Conservation (phyloP, 2,329 filamentous ascomycete species). For the Chaetomium strumarium region DNA sequence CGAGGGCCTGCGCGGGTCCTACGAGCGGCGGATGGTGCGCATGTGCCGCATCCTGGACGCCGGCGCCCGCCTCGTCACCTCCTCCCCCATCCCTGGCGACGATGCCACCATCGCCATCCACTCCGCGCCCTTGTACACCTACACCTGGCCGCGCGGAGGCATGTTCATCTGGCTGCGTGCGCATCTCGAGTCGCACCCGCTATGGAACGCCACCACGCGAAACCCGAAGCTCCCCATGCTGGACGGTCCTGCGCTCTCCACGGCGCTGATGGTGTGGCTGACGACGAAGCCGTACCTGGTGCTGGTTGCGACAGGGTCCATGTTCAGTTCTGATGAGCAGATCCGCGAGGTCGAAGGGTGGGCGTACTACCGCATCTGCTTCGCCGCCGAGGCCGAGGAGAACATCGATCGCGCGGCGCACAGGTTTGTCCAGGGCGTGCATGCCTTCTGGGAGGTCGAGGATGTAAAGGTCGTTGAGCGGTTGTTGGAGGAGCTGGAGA, state of each 20-base stretch:
- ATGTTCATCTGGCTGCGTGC: slow-evolving; percentile 88
- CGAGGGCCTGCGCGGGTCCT: slow-evolving; percentile 72
- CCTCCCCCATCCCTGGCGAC: slow-evolving; percentile 40
- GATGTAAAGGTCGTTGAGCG: slow-evolving; percentile 59
- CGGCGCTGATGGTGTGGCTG: slow-evolving; percentile 65
- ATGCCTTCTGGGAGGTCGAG: slow-evolving; percentile 73
- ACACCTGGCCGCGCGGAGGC: slow-evolving; percentile 74
- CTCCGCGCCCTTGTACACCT: slow-evolving; percentile 71
- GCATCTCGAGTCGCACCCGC: slow-evolving; percentile 66
- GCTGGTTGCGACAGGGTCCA: slow-evolving; percentile 62
- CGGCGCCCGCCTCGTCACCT: slow-evolving; percentile 59
- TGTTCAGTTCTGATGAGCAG: slow-evolving; percentile 64
- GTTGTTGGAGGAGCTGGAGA: slow-evolving; percentile 37
- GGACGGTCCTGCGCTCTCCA: slow-evolving; percentile 49
- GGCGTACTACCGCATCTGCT: slow-evolving; percentile 73
- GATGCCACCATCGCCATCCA: slow-evolving; percentile 50
- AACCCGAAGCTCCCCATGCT: slow-evolving; percentile 37
- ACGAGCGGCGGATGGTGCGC: slow-evolving; percentile 75
- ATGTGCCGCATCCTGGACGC: slow-evolving; percentile 73
- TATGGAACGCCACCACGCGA: slow-evolving; percentile 41
- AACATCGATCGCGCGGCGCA: slow-evolving; percentile 57
- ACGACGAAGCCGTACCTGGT: slow-evolving; percentile 64
- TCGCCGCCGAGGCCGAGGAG: slow-evolving; percentile 73
- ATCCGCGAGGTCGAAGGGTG: slow-evolving; percentile 56
- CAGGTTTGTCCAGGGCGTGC: slow-evolving; percentile 62